Percentiles rank a stretch among this genome's conserved stretches.
Evolutionary conservation across 495 filamentous ascomycete species (phyloP).

Genomic region (Penicillium ucsense): DNA sequence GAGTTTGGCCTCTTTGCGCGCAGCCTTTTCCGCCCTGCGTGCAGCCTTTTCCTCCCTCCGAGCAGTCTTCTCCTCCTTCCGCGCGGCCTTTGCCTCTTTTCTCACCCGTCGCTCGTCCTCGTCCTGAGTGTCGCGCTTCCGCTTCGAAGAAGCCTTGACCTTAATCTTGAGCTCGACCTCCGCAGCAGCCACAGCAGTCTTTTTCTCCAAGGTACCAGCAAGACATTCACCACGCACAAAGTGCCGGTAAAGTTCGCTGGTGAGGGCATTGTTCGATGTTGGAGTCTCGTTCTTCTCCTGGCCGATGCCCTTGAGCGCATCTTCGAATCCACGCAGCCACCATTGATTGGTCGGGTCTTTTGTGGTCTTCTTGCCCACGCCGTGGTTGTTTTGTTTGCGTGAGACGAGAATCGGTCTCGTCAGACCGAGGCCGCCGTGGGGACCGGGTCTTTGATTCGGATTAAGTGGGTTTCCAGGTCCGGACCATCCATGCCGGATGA

Average conservation of each 20-base stretch:
- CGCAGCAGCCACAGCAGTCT: slow-evolving; percentile 1
- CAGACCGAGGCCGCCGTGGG: slow-evolving; percentile 53
- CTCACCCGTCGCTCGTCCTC: slow-evolving; percentile 6
- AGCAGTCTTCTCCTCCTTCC: slow-evolving; percentile 23
- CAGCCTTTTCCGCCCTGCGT: slow-evolving; percentile 12
- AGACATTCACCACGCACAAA: slow-evolving; percentile 71
- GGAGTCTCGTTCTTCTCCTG: slow-evolving; percentile 26
- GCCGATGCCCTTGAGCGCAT: slow-evolving; percentile 57
- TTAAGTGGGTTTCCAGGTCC: slow-evolving; percentile 68
- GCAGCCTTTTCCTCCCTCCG: slow-evolving; percentile 21
- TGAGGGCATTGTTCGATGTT: slow-evolving; percentile 27
- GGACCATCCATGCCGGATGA: slow-evolving; percentile 69
- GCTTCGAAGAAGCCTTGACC: slow-evolving; percentile 18
- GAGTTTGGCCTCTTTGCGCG: slow-evolving; percentile 23
- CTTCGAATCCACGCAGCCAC: slow-evolving; percentile 77
- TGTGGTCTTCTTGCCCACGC: slow-evolving; percentile 60
- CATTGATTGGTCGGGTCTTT: slow-evolving; percentile 57
- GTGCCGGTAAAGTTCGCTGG: slow-evolving; percentile 62
- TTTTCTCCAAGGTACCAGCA: slow-evolving; percentile 49
- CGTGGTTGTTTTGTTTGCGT: slow-evolving; percentile 57
- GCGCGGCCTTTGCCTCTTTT: slow-evolving; percentile 14
- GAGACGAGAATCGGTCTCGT: slow-evolving; percentile 58
- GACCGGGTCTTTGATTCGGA: slow-evolving; percentile 49
- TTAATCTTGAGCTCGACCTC: slow-evolving; percentile 6
- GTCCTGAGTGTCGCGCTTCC: slow-evolving; percentile 13